Evolutionary conservation across 352 stramenopile species (phyloP).

Genomic region (Phytophthora agathidicida): DNA sequence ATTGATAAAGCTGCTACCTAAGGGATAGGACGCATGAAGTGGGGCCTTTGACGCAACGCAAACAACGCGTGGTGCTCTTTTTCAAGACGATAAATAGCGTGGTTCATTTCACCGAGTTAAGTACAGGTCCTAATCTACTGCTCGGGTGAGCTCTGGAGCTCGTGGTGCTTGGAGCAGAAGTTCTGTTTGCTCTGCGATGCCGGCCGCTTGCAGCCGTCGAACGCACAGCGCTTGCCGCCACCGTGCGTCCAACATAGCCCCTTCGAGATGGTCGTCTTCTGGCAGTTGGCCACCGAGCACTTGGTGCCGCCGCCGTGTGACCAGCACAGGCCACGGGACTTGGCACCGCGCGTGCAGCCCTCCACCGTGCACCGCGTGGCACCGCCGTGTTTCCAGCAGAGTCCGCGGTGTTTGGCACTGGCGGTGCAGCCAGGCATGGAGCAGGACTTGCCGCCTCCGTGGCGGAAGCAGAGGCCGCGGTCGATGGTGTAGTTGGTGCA

Average conservation of each 20-base stretch:
- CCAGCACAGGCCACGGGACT: slow-evolving; percentile 76
- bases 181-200: slow-evolving; percentile 48
- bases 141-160: slow-evolving; percentile 13
- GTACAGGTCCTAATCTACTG: too few relatives aligned
- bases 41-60: too few relatives aligned
- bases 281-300: slow-evolving; percentile 37
- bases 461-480: slow-evolving; percentile 50
- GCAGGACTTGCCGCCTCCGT: slow-evolving; percentile 57
- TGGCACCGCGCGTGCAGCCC: slow-evolving; percentile 60
- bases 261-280: slow-evolving; percentile 47
- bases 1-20: too few relatives aligned
- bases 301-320: slow-evolving; percentile 72
- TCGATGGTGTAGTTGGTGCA: slow-evolving; percentile 63
- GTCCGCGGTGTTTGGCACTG: slow-evolving; percentile 55
- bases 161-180: slow-evolving; percentile 24
- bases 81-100: too few relatives aligned
- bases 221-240: slow-evolving; percentile 43
- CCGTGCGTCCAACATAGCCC: slow-evolving; percentile 53
- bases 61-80: too few relatives aligned
- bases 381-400: slow-evolving; percentile 40
- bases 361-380: slow-evolving; percentile 56
- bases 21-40: too few relatives aligned
- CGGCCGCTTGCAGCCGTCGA: slow-evolving; percentile 44
- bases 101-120: too few relatives aligned
- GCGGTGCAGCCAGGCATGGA: slow-evolving; percentile 46